phyloP scores from a whole-genome alignment of 306 rosid genomes.

The Alnus glutinosa region DNA sequence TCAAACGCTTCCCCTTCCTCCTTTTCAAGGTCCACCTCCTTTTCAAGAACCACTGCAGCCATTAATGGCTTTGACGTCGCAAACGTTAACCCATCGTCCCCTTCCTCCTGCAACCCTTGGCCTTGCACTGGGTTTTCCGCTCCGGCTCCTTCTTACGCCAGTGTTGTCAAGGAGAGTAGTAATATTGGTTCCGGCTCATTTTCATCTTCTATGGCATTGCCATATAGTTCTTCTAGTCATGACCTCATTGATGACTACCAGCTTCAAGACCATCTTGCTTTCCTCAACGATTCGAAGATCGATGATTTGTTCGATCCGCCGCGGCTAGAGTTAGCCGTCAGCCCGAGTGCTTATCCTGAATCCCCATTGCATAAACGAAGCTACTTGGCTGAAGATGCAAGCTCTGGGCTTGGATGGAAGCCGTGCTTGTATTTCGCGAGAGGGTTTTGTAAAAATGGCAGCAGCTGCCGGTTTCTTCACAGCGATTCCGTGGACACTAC shows the following conservation, averaged over 20 bases:
- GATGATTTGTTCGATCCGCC: slow-evolving; percentile 72
- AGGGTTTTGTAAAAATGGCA: slow-evolving; percentile 90
- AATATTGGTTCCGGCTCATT: slow-evolving; percentile 51
- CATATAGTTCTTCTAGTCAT: slow-evolving; percentile 16
- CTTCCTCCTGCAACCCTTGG: slow-evolving; percentile 53
- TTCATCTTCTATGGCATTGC: slow-evolving; percentile 20
- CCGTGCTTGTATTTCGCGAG: slow-evolving; percentile 88
- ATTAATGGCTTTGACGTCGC: slow-evolving; percentile 53
- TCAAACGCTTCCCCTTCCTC: slow-evolving; percentile 23
- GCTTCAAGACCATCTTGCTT: slow-evolving; percentile 69
- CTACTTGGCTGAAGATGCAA: slow-evolving; percentile 77
- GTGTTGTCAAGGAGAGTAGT: slow-evolving; percentile 15
- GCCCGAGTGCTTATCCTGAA: slow-evolving; percentile 51
- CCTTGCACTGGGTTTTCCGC: slow-evolving; percentile 47
- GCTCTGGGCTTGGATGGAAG: slow-evolving; percentile 62
- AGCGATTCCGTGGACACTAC: slow-evolving; percentile 55
- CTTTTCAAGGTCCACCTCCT: slow-evolving; percentile 29
- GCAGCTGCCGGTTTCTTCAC: slow-evolving; percentile 80
- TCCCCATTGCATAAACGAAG: slow-evolving; percentile 73
- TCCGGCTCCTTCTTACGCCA: slow-evolving; percentile 54
- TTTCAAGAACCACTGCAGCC: slow-evolving; percentile 22
- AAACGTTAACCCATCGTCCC: slow-evolving; percentile 49
- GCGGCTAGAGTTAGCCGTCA: slow-evolving; percentile 40
- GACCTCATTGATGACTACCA: slow-evolving; percentile 73
- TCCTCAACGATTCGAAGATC: slow-evolving; percentile 61